Evolutionary conservation across 2,329 filamentous ascomycete genomes (phyloP), one percentile per base, ranked within the genome.

Genomic region (Amauroascus niger): DNA sequence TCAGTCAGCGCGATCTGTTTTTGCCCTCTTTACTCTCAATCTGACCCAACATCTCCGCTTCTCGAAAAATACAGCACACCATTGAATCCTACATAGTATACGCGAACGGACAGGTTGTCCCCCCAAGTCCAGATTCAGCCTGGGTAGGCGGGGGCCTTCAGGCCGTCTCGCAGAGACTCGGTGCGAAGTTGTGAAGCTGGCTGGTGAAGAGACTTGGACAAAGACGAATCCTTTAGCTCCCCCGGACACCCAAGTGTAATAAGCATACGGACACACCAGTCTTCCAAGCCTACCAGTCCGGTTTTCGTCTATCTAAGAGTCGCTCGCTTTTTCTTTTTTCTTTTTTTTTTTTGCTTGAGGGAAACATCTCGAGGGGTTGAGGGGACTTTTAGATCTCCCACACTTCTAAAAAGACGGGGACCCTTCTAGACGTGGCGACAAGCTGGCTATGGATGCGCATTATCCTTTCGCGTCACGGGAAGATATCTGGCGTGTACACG

Each of bases 401-500:
- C 2, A 14, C 28, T 46, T 26, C 32, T 28, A 14, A 18, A 9
- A 26, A 26, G 46, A 18, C 11, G 8, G 14, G 28, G n/a, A n/a
- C n/a, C 24, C 22, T 43, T 18, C 32, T n/a, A 46, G 41, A 41
- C 30, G 50, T 37, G 45, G 46, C 30, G 47, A 46, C 26, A 44
- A 50, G 51, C 51, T 41, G 51, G 51, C 35, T 59, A 83, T 83
- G 81, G 80, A 83, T 75, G 77, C 79, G 60, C 79, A 82, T 71
- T 81, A 76, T 67, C 74, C 76, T 56, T 81, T 83, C 69, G 80
- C 79, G 60, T 81, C 81, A 60, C 78, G 76, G 67, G 79, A 80
- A 71, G 81, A 84, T 66, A 72, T 81, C 63, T 84, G 81, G 81
- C 78, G 79, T 59, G 69, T 84, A 57, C 78, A 83, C 61, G 76